phyloP scores from a whole-genome alignment of 139 green algal genomes.

The Chlorella sorokiniana region DNA sequence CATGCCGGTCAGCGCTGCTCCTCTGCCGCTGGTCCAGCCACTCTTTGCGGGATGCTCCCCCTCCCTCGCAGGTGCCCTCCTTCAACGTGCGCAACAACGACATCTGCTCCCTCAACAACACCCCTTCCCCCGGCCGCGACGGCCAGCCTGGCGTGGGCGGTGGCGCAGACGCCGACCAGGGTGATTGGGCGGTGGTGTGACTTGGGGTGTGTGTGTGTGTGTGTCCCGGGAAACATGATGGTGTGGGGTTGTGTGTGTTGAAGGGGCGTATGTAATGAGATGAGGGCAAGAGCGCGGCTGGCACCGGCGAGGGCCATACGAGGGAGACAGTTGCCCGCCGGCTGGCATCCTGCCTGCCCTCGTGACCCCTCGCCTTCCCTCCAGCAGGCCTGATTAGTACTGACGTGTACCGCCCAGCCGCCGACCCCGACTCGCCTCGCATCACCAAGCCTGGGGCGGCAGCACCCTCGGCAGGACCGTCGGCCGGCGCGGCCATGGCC shows the following conservation, averaged over 20 bases:
- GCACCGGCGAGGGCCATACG: too few species aligned
- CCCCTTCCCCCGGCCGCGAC: not conserved
- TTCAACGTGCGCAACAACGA: conserved; percentile 17
- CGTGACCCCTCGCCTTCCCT: not conserved
- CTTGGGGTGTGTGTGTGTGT: too few species aligned
- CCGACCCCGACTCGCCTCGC: conserved; percentile 12
- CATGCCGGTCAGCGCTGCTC: too few species aligned
- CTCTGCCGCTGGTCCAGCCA: too few species aligned
- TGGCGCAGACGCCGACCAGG: too few species aligned
- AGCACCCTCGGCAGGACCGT: too few species aligned
- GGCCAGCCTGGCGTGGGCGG: not conserved
- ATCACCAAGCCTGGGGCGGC: not conserved
- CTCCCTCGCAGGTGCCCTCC: not conserved
- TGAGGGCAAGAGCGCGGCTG: too few species aligned
- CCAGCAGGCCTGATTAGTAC: conserved; percentile 16
- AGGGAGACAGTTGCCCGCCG: not conserved
- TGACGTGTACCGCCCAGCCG: not conserved
- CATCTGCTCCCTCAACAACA: conserved; percentile 22
- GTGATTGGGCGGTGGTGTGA: too few species aligned
- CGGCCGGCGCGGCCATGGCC: not conserved
- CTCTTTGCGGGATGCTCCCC: too few species aligned
- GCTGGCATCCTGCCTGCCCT: not conserved
- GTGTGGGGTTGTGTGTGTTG: too few species aligned
- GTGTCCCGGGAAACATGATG: too few species aligned
- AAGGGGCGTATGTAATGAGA: too few species aligned